Evolutionary conservation across 2,329 filamentous ascomycete genomes (phyloP), one percentile per base, ranked within the genome.

Genomic region (Alternaria brassicae): DNA sequence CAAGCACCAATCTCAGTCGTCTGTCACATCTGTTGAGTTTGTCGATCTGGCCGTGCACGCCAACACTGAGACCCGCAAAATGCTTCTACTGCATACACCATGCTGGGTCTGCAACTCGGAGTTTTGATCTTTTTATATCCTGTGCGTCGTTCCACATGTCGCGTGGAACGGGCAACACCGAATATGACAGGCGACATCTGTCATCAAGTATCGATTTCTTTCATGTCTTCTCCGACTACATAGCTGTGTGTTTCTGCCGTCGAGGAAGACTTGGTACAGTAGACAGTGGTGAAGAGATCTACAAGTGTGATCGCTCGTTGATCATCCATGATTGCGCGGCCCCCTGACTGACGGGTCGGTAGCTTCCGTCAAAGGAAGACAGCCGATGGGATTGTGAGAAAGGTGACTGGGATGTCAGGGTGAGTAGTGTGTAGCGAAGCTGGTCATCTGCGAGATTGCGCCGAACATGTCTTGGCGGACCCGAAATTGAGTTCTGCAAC

Each of bases 251-350:
- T 23, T 7, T 39, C 13, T 2, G 10, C n/a, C 17, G 7, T n/a
- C 4, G 48, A 28, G 13, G 23, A 45, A 23, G 34, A 30, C 58
- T 45, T 32, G 40, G 45, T 34, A 10, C 32, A 37, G 47, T 49
- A 54, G 54, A 61, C 52, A 54, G 40, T 51, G 36, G 19, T 47
- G 36, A 50, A 53, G 42, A 49, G 63, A 70, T 69, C 69, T 63
- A 62, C 67, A 40, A 39, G 51, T 17, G 45, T 61, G 62, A 59
- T 62, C 53, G 58, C 62, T 63, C 32, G 52, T 58, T 64, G 65
- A 60, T 62, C 56, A 56, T 60, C 53, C 40, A 56, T 66, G 68
- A 66, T 67, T 69, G 66, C 69, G 65, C 65, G 66, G 64, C 62
- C 52, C 62, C 62, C 59, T 61, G 59, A 59, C 59, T 61, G 59